Percentiles rank a stretch among this genome's conserved stretches.
phyloP scores from a whole-genome alignment of 176 grass and related monocot species.

The Echinochloa phyllopogon region DNA sequence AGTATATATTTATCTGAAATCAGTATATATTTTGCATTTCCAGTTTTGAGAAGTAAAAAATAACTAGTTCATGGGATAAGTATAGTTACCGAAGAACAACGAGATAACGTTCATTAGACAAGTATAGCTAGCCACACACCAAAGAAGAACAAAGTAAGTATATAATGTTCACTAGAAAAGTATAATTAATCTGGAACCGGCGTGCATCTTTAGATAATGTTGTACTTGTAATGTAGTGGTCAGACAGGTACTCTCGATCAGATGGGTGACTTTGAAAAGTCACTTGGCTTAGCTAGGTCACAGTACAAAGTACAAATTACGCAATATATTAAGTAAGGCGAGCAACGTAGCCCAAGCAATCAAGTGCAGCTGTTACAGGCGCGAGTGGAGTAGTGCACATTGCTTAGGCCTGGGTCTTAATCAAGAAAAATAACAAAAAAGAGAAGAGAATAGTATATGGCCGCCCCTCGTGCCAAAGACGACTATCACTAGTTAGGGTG shows the following conservation, averaged over 20 bases:
- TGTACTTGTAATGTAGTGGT: neutral
- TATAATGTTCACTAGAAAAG: neutral
- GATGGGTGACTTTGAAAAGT: neutral
- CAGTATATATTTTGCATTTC: neutral
- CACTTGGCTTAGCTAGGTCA: neutral
- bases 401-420: constrained; percentile 23
- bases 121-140: no score
- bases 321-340: neutral
- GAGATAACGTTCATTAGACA: no score
- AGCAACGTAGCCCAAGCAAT: neutral
- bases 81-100: neutral
- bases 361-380: neutral
- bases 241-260: constrained; percentile 1
- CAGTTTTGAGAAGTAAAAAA: neutral
- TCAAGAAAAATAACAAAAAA: constrained; percentile 4
- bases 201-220: neutral
- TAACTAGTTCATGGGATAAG: neutral
- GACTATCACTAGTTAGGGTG: neutral
- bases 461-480: constrained; percentile 1
- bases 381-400: neutral
- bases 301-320: neutral
- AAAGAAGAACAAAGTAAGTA: no score
- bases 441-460: neutral
- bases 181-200: neutral
- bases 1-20: neutral